A percentile compares a stretch with the other conserved stretches of the same genome.
Conservation (phyloP, 2,329 filamentous ascomycete genomes). For the Cladobotryum mycophilum region DNA sequence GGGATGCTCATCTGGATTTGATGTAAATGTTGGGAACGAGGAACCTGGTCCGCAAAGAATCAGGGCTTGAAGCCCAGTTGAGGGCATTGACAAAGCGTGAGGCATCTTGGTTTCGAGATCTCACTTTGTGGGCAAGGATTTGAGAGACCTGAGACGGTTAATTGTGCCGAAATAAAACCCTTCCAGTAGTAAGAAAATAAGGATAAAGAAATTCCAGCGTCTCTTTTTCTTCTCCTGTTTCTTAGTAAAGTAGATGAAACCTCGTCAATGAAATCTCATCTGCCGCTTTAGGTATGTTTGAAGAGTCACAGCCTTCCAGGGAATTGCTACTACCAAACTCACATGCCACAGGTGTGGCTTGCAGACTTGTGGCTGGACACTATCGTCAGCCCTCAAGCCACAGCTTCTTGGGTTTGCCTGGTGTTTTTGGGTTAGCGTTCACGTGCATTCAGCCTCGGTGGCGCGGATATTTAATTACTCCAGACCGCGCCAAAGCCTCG, state of each 20-base stretch:
- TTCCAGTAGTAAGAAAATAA: background rate
- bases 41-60: slow-evolving; percentile 79
- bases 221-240: too few relatives aligned
- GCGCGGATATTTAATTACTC: slow-evolving; percentile 11
- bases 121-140: background rate
- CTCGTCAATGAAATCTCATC: too few relatives aligned
- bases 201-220: too few relatives aligned
- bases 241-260: too few relatives aligned
- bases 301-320: too few relatives aligned
- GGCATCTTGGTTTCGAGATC: slow-evolving; percentile 48
- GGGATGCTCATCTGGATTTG: slow-evolving; percentile 71
- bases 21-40: slow-evolving; percentile 76
- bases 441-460: slow-evolving; percentile 12
- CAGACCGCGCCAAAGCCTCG: slow-evolving; percentile 28
- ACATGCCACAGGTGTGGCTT: slow-evolving; percentile 1
- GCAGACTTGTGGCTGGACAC: slow-evolving; percentile 1
- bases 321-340: too few relatives aligned
- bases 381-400: too few relatives aligned
- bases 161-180: background rate
- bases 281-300: too few relatives aligned
- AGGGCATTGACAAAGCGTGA: slow-evolving; percentile 66
- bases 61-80: slow-evolving; percentile 73
- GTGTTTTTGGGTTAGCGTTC: background rate
- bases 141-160: slow-evolving; percentile 3
- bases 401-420: too few relatives aligned